Evolutionary conservation across 2,329 filamentous ascomycete species (phyloP), one percentile per base, ranked within the genome.

Genomic region (Eutypella sp.): DNA sequence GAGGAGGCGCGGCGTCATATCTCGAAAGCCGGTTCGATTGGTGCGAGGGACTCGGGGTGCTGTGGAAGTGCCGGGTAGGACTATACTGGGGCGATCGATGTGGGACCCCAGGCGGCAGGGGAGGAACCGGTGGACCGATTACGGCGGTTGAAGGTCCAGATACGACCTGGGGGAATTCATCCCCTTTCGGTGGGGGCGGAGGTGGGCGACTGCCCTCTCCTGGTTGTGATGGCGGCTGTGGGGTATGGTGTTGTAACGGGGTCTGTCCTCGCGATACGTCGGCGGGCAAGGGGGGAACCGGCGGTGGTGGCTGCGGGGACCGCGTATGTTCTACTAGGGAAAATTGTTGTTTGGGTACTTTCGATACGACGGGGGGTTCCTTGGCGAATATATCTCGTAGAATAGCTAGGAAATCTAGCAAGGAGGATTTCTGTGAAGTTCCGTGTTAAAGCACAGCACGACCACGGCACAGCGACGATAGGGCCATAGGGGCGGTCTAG

Each of bases 381-480:
- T 95, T 95, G 31, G 90, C 85, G 62, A 99, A 99, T 19, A 97
- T 76, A 44, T 93, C 89, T 54, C 86, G 80, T 3, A 99, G 69
- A 23, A 95, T 86, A 15, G 81, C 82, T 2, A 97, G 69, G 47
- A 97, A 89, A 61, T 96, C 90, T 36, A 86, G 71, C 3, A 96
- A 72, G 25, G 83, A 91, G 1, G 89, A 95, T 73, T 89, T 92
- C 89, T 84, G 42, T 3, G 1, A n/a, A 18, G n/a, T 6, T 9
- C 7, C 42, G 25, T 16, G 22, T 15, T 38, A 9, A 23, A 39
- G 18, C 42, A n/a, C n/a, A n/a, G n/a, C n/a, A n/a, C n/a, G n/a
- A n/a, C n/a, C n/a, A n/a, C n/a, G n/a, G n/a, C n/a, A n/a, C n/a
- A n/a, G n/a, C n/a, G n/a, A n/a, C n/a, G n/a, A n/a, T n/a, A n/a